These are phyloP conservation scores for Arthroderma sp. DNA, from an alignment of 2,329 filamentous ascomycete species.

Conservation along the genomic window DNA sequence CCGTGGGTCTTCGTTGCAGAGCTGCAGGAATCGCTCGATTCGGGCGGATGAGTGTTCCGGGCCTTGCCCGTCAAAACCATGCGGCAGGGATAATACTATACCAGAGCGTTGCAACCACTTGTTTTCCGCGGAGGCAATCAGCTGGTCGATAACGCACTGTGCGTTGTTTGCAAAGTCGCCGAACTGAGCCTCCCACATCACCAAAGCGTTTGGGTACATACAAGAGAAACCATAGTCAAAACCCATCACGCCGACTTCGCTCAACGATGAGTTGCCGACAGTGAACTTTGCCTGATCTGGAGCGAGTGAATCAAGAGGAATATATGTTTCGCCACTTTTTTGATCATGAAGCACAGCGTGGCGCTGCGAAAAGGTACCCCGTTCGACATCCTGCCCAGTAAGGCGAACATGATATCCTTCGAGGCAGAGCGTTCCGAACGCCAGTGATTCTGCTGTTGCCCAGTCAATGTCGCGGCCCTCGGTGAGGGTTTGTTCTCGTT, in stretches of 20 bases:
- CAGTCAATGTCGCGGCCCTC: constrained; percentile 96
- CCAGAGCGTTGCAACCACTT: constrained; percentile 99
- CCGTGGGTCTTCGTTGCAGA: constrained; percentile 93
- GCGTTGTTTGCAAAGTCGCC: constrained; percentile 99
- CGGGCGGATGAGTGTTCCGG: constrained; percentile 96
- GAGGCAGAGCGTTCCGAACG: constrained; percentile 77
- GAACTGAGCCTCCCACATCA: constrained; percentile 99
- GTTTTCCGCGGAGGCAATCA: constrained; percentile 90
- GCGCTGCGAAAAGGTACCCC: constrained; percentile 97
- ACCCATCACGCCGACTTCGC: constrained; percentile 63
- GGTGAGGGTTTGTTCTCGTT: constrained; percentile 77
- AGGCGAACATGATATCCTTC: constrained; percentile 97
- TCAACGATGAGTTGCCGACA: constrained; percentile 88
- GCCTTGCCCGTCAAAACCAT: constrained; percentile 96
- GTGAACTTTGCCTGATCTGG: constrained; percentile 91
- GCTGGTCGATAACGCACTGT: constrained; percentile 97
- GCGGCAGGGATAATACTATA: constrained; percentile 87
- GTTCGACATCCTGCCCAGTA: constrained; percentile 96
- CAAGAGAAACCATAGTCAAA: constrained; percentile 99
- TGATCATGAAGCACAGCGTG: constrained; percentile 97
- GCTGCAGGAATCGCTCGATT: constrained; percentile 92
- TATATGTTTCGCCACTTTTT: constrained; percentile 84
- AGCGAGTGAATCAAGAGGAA: constrained; percentile 75
- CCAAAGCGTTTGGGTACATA: constrained; percentile 88
- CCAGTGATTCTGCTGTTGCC: constrained; percentile 90